phyloP scores from a whole-genome alignment of 345 rosid genomes.

The Reutealis trisperma region DNA sequence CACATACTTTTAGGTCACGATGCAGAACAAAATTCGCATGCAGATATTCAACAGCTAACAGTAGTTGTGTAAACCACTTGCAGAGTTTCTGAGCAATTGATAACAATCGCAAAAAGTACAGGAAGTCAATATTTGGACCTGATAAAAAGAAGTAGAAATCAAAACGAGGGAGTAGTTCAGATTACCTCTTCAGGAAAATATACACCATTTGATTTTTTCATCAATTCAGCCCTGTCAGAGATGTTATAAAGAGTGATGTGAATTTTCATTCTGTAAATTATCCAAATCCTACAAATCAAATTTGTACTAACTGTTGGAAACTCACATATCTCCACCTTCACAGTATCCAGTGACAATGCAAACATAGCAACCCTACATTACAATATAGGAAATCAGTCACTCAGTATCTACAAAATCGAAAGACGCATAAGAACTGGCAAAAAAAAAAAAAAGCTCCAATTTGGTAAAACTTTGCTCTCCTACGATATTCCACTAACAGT shows the following conservation, averaged over 20 bases:
- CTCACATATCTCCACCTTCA: constrained; percentile 99
- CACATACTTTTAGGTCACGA: constrained; percentile 85
- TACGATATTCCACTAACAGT: neutral
- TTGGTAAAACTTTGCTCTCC: neutral
- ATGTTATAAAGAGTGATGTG: constrained; percentile 7
- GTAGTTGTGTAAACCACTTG: constrained; percentile 94
- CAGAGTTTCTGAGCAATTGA: constrained; percentile 68
- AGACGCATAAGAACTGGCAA: neutral
- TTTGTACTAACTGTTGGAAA: constrained; percentile 16
- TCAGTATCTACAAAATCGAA: neutral
- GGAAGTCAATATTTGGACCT: constrained; percentile 7
- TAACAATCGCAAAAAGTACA: neutral
- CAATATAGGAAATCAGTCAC: neutral
- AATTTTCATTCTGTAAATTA: constrained; percentile 8
- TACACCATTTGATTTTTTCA: constrained; percentile 89
- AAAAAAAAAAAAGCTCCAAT: neutral
- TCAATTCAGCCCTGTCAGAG: constrained; percentile 79
- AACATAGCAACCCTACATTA: constrained; percentile 90
- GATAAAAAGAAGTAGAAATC: neutral
- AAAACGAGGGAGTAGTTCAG: neutral
- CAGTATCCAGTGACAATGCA: constrained; percentile 99
- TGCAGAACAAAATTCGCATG: constrained; percentile 96
- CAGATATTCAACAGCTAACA: constrained; percentile 90
- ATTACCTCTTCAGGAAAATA: constrained; percentile 90
- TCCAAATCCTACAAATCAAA: constrained; percentile 14